These are phyloP conservation scores for Cryptococcus wingfieldii DNA, from an alignment of 1,284 basidiomycete genomes.

Conservation along the genomic window DNA sequence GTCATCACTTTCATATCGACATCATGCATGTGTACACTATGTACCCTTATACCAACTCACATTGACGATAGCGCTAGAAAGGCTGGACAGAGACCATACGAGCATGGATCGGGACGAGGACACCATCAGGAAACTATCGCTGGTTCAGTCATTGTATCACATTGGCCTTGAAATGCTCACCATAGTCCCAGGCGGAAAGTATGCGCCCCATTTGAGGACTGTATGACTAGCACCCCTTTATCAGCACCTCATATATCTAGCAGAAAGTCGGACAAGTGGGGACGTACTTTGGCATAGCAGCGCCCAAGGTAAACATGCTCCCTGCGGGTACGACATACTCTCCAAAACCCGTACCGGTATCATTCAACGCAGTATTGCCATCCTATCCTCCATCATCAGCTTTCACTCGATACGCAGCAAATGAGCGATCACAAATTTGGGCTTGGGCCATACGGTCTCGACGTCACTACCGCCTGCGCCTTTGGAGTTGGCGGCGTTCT, in stretches of 20 bases:
- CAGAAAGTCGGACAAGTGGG: not conserved
- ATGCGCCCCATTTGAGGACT: slow-evolving; percentile 29
- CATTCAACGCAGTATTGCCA: not conserved
- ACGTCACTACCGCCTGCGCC: slow-evolving; percentile 57
- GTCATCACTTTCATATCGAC: too few species aligned
- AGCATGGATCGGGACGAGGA: slow-evolving; percentile 36
- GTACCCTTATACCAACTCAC: not conserved
- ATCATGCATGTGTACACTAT: not conserved
- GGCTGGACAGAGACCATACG: slow-evolving; percentile 39
- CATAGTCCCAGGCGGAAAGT: slow-evolving; percentile 40
- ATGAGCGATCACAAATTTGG: slow-evolving; percentile 28
- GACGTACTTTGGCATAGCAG: slow-evolving; percentile 26
- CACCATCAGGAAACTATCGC: slow-evolving; percentile 33
- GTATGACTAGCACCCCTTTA: slow-evolving; percentile 10
- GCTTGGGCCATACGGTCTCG: slow-evolving; percentile 34
- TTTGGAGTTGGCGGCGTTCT: slow-evolving; percentile 32
- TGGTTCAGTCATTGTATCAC: not conserved
- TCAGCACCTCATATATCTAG: not conserved
- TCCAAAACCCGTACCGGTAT: not conserved
- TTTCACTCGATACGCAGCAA: too few species aligned
- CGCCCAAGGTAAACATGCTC: slow-evolving; percentile 35
- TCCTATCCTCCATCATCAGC: too few species aligned
- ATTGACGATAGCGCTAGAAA: slow-evolving; percentile 13
- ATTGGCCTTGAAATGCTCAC: slow-evolving; percentile 4
- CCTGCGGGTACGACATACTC: slow-evolving; percentile 37